Percentiles rank a stretch among this genome's conserved stretches.
These are phyloP conservation scores for Podaxis carcinomalis DNA, from an alignment of 768 basidiomycete genomes.

Conservation along the genomic window DNA sequence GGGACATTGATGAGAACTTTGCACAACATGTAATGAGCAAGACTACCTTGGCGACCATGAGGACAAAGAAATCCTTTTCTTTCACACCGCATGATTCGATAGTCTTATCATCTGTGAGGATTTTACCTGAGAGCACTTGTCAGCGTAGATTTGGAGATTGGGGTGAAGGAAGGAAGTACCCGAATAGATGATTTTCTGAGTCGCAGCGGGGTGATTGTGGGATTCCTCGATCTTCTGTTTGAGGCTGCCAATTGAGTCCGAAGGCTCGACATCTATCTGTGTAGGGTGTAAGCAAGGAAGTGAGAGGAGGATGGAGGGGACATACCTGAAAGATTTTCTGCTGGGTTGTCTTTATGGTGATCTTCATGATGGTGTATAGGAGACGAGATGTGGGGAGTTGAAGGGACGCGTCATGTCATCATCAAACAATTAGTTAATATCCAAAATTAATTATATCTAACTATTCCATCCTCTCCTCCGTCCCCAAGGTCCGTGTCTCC, in stretches of 20 bases:
- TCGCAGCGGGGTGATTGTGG: slow-evolving; percentile 69
- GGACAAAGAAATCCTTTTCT: slow-evolving; percentile 98
- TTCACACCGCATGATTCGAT: slow-evolving; percentile 88
- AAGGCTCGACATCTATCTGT: slow-evolving; percentile 73
- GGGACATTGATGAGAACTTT: background rate
- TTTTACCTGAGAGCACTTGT: slow-evolving; percentile 66
- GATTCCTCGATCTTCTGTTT: slow-evolving; percentile 79
- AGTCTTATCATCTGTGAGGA: slow-evolving; percentile 83
- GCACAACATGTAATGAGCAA: background rate
- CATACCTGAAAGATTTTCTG: slow-evolving; percentile 84
- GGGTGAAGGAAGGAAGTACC: slow-evolving; percentile 38
- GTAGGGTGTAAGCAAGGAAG: background rate
- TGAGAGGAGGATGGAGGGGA: background rate
- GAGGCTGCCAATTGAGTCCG: slow-evolving; percentile 70
- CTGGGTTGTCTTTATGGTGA: slow-evolving; percentile 93
- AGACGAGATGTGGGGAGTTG: slow-evolving; percentile 4
- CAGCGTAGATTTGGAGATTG: slow-evolving; percentile 1
- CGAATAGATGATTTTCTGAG: slow-evolving; percentile 94
- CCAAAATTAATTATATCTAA: background rate
- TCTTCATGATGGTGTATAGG: slow-evolving; percentile 60
- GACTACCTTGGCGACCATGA: slow-evolving; percentile 93
- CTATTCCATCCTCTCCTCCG: background rate
- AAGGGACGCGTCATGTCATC: slow-evolving; percentile 12
- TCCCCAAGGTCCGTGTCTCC: background rate
- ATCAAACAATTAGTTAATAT: background rate